phyloP scores from a whole-genome alignment of 768 basidiomycete species.

The Hysterangium stoloniferum region DNA sequence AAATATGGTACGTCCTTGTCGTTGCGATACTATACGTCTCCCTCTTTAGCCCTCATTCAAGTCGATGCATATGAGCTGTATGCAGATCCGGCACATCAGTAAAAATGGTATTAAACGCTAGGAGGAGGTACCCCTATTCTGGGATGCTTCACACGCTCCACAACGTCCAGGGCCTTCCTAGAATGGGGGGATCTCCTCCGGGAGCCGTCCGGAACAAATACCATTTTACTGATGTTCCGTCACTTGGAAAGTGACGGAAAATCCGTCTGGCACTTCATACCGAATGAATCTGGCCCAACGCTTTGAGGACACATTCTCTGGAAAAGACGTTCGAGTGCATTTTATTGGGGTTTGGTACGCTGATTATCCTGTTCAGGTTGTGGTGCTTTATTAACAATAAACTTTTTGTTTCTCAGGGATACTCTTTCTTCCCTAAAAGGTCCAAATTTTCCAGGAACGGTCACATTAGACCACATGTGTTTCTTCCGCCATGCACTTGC shows the following conservation, averaged over 20 bases:
- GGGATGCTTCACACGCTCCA: too few relatives aligned
- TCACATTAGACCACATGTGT: constrained; percentile 28
- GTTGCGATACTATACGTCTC: too few relatives aligned
- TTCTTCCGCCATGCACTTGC: constrained; percentile 41
- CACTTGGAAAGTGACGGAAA: too few relatives aligned
- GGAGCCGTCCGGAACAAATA: too few relatives aligned
- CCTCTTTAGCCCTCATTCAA: background rate
- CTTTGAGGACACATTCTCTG: constrained; percentile 32
- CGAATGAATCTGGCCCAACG: constrained; percentile 9
- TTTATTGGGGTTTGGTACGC: constrained; percentile 38
- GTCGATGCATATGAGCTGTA: constrained; percentile 34
- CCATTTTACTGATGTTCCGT: too few relatives aligned
- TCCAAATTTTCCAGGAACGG: constrained; percentile 26
- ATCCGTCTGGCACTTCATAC: too few relatives aligned
- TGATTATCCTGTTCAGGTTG: background rate
- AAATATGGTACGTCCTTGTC: too few relatives aligned
- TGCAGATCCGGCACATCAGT: constrained; percentile 15
- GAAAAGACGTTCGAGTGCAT: constrained; percentile 28
- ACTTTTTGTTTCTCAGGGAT: constrained; percentile 29
- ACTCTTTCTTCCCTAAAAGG: constrained; percentile 35
- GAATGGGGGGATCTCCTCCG: too few relatives aligned
- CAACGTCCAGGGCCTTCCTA: too few relatives aligned
- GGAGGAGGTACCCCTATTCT: too few relatives aligned
- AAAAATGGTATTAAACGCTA: too few relatives aligned
- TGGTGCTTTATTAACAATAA: background rate